phyloP scores from a whole-genome alignment of 2,329 filamentous ascomycete species.

The Arthrobotrys pseudoclavata region DNA sequence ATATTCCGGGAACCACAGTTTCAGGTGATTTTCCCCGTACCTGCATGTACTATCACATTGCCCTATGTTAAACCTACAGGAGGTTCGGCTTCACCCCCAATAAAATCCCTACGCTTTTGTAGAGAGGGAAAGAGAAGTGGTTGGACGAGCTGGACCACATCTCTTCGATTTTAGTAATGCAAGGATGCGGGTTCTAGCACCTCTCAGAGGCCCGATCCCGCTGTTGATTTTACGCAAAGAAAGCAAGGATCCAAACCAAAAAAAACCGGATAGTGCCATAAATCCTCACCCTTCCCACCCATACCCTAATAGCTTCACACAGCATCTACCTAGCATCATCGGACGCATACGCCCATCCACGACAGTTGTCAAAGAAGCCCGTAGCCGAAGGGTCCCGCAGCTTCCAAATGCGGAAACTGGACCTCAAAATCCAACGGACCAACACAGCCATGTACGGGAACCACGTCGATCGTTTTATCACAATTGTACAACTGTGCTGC shows the following conservation, averaged over 20 bases:
- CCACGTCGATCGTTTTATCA: not conserved
- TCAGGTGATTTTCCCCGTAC: conserved; percentile 50
- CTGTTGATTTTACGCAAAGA: not conserved
- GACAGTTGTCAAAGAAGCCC: conserved; percentile 15
- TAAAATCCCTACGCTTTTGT: not conserved
- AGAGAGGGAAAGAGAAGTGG: conserved; percentile 1
- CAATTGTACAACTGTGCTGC: not conserved
- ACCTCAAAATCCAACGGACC: conserved; percentile 26
- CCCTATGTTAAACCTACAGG: not conserved
- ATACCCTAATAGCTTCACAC: not conserved
- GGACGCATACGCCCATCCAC: conserved; percentile 6
- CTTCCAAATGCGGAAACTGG: conserved; percentile 7
- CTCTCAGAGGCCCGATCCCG: not conserved
- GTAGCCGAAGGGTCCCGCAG: not conserved
- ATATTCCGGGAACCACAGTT: conserved; percentile 52
- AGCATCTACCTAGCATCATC: not conserved
- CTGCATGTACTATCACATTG: conserved; percentile 18
- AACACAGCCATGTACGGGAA: conserved; percentile 1
- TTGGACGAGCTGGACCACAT: not conserved
- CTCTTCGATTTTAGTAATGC: conserved; percentile 25
- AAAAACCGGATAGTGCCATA: conserved; percentile 2
- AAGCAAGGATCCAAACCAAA: conserved; percentile 9
- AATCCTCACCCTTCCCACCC: conserved; percentile 6
- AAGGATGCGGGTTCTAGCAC: conserved; percentile 21
- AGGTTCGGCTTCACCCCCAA: not conserved